Evolutionary conservation across 768 basidiomycete species (phyloP), one percentile per base, ranked within the genome.

Genomic region (Suillus fuscotomentosus): DNA sequence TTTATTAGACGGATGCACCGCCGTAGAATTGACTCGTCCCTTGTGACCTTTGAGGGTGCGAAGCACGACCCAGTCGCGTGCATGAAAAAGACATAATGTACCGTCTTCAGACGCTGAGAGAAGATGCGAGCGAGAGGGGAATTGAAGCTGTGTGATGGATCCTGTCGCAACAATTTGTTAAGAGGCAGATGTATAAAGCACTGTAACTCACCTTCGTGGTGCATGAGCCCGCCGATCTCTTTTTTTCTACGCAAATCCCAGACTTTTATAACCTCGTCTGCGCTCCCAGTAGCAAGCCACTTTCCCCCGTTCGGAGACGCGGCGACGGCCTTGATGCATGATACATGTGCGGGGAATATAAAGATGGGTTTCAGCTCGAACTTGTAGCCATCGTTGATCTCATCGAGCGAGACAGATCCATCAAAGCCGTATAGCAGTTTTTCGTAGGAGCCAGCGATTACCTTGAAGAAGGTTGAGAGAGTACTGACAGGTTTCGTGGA

Each of bases 211-310:
- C 96, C 97, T 82, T 94, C 86, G 73, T 98, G 97, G 63, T 97
- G 95, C 86, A 95, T 92, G 60, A 99, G 79, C 53, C 91, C 93
- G 39, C 97, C 97, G 60, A 99, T 85, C 76, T 99, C 97, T 78
- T 97, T 97, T 75, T 89, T 81, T 71, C 95, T 81, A 61, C 89
- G 84, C 65, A 99, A 76, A 79, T 99, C 95, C 97, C 97, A 99
- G 10, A 99, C 89, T 75, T 98, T 98, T 70, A 99, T 80, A 57
- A 96, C 92, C 75, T 99, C 97, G 73, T 99, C 97, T n/a, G 92
- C 86, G 67, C 94, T 94, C 8, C 95, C 97, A 0, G 91, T 95
- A 9, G 95, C 97, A 17, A 99, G 83, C 95, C 95, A 98, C 78
- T 97, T 98, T 1, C 95, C 95, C 39, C 95, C 95, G 3, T 85